A percentile compares a stretch with the other conserved stretches of the same genome.
phyloP scores from a whole-genome alignment of 495 filamentous ascomycete species.

The Hypoxylon perforatum region DNA sequence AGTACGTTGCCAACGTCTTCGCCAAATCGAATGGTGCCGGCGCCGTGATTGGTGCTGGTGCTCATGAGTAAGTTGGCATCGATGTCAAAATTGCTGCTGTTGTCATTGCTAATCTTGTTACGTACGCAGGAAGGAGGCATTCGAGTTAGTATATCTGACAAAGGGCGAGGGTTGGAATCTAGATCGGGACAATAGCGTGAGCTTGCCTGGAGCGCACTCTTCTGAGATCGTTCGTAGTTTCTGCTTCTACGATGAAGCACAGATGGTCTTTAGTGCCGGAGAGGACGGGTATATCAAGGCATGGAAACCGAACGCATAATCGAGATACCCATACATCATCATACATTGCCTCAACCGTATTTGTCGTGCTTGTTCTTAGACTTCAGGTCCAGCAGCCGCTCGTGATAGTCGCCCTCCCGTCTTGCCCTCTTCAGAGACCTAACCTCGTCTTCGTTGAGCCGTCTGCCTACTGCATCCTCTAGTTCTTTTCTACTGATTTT shows the following conservation, averaged over 20 bases:
- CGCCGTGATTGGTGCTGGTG: constrained; percentile 70
- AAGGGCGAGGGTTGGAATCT: constrained; percentile 69
- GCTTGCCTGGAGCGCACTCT: constrained; percentile 80
- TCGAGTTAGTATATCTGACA: constrained; percentile 74
- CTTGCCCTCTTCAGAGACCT: constrained; percentile 82
- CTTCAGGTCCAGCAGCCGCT: constrained; percentile 85
- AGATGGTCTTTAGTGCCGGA: constrained; percentile 78
- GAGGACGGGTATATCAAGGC: constrained; percentile 81
- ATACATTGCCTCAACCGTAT: constrained; percentile 57
- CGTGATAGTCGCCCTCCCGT: constrained; percentile 90
- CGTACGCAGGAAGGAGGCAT: constrained; percentile 65
- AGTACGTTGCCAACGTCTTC: constrained; percentile 83
- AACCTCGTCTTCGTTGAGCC: constrained; percentile 86
- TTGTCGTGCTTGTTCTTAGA: constrained; percentile 98
- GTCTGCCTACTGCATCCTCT: constrained; percentile 81
- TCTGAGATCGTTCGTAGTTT: constrained; percentile 86
- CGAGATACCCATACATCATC: background rate
- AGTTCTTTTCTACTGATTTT: constrained; percentile 90
- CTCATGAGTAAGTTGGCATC: constrained; percentile 61
- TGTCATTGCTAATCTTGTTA: constrained; percentile 29
- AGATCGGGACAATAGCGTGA: constrained; percentile 69
- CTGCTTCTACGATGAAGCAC: constrained; percentile 75
- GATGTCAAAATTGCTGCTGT: background rate
- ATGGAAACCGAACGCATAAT: constrained; percentile 59
- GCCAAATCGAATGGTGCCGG: constrained; percentile 64